Conservation (phyloP, 1,139 yeast species). For the Lodderomyces parapsilosis region DNA sequence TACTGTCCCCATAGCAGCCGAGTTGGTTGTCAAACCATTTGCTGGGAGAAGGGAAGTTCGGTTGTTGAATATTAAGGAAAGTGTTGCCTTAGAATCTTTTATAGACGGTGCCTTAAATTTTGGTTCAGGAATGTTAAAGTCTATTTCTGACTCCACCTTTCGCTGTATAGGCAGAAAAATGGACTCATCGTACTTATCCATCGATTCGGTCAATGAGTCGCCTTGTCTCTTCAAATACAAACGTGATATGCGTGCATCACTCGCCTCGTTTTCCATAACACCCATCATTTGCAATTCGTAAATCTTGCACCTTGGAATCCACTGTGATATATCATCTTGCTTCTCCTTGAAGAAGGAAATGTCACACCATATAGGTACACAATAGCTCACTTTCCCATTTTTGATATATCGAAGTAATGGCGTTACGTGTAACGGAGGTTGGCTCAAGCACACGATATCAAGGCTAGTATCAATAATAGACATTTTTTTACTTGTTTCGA, state of each 20-base stretch:
- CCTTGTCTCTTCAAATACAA: constrained; percentile 24
- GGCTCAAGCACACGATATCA: constrained; percentile 84
- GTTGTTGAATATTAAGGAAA: constrained; percentile 26
- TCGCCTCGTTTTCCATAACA: constrained; percentile 84
- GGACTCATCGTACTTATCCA: constrained; percentile 61
- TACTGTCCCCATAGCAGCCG: constrained; percentile 41
- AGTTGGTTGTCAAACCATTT: constrained; percentile 31
- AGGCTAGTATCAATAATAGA: constrained; percentile 79
- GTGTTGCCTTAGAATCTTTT: constrained; percentile 23
- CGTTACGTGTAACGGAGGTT: constrained; percentile 89
- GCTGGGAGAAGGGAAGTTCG: constrained; percentile 18
- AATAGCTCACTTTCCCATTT: constrained; percentile 57
- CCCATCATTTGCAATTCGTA: constrained; percentile 99
- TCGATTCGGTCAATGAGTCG: constrained; percentile 17
- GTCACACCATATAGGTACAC: constrained; percentile 94
- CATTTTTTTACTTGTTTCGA: constrained; percentile 74
- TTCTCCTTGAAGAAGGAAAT: constrained; percentile 78
- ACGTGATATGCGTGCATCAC: constrained; percentile 61
- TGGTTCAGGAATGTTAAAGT: constrained; percentile 58
- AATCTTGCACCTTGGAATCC: constrained; percentile 92
- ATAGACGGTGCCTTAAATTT: constrained; percentile 12
- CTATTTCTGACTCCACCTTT: background rate
- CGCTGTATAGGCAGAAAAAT: constrained; percentile 38
- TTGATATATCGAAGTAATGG: constrained; percentile 76
- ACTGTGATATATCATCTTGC: constrained; percentile 49